Evolutionary conservation across 768 basidiomycete species (phyloP), one percentile per base, ranked within the genome.

Genomic region (Hypholoma sublateritium): DNA sequence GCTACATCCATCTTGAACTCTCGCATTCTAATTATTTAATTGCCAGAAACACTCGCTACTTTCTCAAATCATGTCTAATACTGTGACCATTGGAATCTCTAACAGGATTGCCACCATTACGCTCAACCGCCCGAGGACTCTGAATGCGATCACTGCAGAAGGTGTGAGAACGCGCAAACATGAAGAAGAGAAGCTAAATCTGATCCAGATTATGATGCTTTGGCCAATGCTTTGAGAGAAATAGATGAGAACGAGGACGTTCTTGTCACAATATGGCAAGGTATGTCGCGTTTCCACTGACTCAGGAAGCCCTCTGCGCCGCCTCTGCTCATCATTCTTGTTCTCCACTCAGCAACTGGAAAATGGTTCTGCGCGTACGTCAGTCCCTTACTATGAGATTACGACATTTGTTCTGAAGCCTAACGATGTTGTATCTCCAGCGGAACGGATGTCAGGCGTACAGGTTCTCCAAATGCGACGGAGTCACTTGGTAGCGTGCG

Each of bases 361-460:
- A 80, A 75, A 59, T 89, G 86, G 86, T 89, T 89, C 68, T 89
- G 86, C 73, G 80, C 87, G 87, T 88, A 66, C 65, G 86, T 70
- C 16, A 4, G 32, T 41, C 55, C 47, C 21, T n/a, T 5, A 46
- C 32, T 41, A 6, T 14, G 16, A 2, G 12, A 22, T 6, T 22
- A 43, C 42, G 32, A 16, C 17, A 32, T 34, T 41, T 28, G 28
- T 48, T 45, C 17, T 52, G 32, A 32, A 50, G 16, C 36, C 7
- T 19, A 49, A 35, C 56, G 53, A 32, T 58, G 35, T 5, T 25
- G 34, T 21, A 43, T 50, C 36, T 21, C 28, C 35, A 88, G 87
- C 17, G 87, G 87, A 4, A 86, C 86, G 3, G 73, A 85, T 62
- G 83, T 87, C 13, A 80, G 75, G 62, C 64, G 56, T 24, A 64